Evolutionary conservation across 495 filamentous ascomycete species (phyloP), one percentile per base, ranked within the genome.

Genomic region (Aspergillus carlsbadensis): DNA sequence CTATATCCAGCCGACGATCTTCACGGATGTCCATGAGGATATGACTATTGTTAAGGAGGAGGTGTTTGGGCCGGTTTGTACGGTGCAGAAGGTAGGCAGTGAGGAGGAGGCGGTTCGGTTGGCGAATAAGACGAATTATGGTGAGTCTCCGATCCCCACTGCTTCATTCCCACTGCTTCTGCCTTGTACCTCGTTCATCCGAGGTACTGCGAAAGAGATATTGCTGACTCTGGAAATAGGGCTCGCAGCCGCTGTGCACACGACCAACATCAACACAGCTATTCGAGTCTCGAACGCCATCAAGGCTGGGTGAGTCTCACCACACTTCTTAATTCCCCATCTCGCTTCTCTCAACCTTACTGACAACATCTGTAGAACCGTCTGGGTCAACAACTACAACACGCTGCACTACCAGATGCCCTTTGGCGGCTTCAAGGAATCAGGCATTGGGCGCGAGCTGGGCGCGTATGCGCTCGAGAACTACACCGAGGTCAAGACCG

Each of bases 161-260:
- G n/a, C n/a, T n/a, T n/a, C n/a, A n/a, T n/a, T n/a, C n/a, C n/a
- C n/a, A n/a, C n/a, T n/a, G n/a, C n/a, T n/a, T n/a, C n/a, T n/a
- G n/a, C n/a, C n/a, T n/a, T n/a, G n/a, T n/a, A n/a, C n/a, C n/a
- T n/a, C n/a, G n/a, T n/a, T n/a, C n/a, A n/a, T n/a, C n/a, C n/a
- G n/a, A n/a, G n/a, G n/a, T n/a, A n/a, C n/a, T n/a, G n/a, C n/a
- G n/a, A n/a, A n/a, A n/a, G n/a, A n/a, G n/a, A n/a, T n/a, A n/a
- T n/a, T n/a, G n/a, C 42, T 24, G 22, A 45, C 22, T 26, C n/a
- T 14, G 36, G 26, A 3, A 1, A 87, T 84, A 60, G 92, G 92
- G 1, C 80, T 98, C 15, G 90, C 89, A 29, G 84, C 84, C 22
- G 89, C 91, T 0, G 68, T 96, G 0, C 96, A 96, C 64, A 96